phyloP scores from a whole-genome alignment of 352 stramenopile genomes.

The Salisapilia sapeloensis region DNA sequence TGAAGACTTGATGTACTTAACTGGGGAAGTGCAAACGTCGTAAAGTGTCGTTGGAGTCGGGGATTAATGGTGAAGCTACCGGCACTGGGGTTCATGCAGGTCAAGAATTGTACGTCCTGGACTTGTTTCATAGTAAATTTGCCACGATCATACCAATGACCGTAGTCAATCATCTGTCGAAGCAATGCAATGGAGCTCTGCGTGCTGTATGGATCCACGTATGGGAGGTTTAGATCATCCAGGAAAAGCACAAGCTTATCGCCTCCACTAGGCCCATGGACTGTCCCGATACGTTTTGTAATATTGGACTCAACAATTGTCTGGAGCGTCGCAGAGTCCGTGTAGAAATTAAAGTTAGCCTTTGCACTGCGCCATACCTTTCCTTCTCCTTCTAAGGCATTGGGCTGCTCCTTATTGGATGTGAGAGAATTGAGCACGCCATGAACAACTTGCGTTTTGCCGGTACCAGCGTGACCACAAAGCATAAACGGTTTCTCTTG shows the following conservation, averaged over 20 bases:
- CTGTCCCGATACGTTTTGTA: slow-evolving; percentile 78
- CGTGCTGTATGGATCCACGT: slow-evolving; percentile 90
- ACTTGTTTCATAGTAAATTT: slow-evolving; percentile 91
- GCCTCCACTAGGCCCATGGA: slow-evolving; percentile 61
- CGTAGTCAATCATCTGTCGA: slow-evolving; percentile 90
- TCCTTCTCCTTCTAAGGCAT: too few relatives aligned
- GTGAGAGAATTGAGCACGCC: slow-evolving; percentile 47
- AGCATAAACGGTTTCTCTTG: slow-evolving; percentile 89
- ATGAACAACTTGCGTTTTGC: slow-evolving; percentile 89
- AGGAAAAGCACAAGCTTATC: slow-evolving; percentile 90
- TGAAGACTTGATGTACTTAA: slow-evolving; percentile 77
- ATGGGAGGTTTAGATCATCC: slow-evolving; percentile 91
- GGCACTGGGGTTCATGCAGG: slow-evolving; percentile 91
- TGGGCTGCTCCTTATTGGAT: slow-evolving; percentile 5
- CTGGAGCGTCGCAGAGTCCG: slow-evolving; percentile 46
- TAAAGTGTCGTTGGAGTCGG: slow-evolving; percentile 89
- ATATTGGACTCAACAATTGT: slow-evolving; percentile 77
- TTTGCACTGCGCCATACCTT: slow-evolving; percentile 60
- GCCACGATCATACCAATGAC: slow-evolving; percentile 86
- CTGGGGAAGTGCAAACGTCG: slow-evolving; percentile 86
- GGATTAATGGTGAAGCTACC: slow-evolving; percentile 89
- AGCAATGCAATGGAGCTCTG: slow-evolving; percentile 89
- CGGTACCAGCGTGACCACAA: slow-evolving; percentile 81
- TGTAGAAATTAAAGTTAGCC: slow-evolving; percentile 81
- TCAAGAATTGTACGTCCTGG: slow-evolving; percentile 87